A percentile compares a stretch with the other conserved stretches of the same genome.
These are phyloP conservation scores for Leccinum uliginosum DNA, from an alignment of 768 basidiomycete genomes.

Conservation along the genomic window DNA sequence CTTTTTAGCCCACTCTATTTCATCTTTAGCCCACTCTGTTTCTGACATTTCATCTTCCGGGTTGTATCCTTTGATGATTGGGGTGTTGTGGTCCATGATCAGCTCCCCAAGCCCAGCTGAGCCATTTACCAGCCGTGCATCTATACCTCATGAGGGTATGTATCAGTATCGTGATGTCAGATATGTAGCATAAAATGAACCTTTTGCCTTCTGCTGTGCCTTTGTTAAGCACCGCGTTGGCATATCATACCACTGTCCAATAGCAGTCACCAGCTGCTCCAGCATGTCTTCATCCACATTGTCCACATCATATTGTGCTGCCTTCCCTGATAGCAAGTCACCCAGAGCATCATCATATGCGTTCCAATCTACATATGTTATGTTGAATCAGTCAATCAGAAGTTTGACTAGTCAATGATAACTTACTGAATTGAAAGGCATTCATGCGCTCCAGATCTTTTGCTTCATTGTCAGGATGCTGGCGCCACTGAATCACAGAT, in stretches of 20 bases:
- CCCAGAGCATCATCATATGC: background rate
- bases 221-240: background rate
- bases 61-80: background rate
- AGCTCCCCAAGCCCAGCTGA: background rate
- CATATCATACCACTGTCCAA: background rate
- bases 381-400: background rate
- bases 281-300: background rate
- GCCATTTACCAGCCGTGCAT: background rate
- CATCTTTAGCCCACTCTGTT: background rate
- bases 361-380: background rate
- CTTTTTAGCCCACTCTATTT: background rate
- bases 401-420: background rate
- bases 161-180: background rate
- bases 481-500: background rate
- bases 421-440: background rate
- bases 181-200: background rate
- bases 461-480: background rate
- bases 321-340: background rate
- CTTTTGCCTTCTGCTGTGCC: background rate
- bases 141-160: background rate
- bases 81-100: background rate
- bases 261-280: background rate
- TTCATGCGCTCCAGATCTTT: background rate
- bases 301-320: background rate
- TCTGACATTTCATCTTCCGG: background rate